Base-by-base conservation (phyloP, 345 rosid genomes). In the Brassica carinata region DNA sequence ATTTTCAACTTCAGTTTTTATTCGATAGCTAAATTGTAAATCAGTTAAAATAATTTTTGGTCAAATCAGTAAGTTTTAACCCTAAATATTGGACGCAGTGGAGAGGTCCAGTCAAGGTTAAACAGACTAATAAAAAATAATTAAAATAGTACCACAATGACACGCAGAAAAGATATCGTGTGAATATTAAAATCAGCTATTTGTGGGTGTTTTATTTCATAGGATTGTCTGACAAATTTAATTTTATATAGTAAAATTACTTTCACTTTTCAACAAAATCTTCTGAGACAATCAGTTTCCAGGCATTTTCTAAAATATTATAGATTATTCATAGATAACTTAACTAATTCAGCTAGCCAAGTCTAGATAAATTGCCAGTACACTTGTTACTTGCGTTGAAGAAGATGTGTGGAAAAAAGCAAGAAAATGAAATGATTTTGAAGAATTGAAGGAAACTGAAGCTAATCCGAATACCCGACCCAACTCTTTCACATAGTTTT, bases 161-260 rank as follows among this genome's bases (percentile, higher is more conserved):
- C 43, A 62, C 8, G 74, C 45, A 11, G 69, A 73, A 67, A 78
- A 79, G 82, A 66, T 67, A 33, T 15, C 1, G 1, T 68, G 66
- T 63, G 83, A 69, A 64, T 80, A 80, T 80, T 69, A 51, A 69
- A 69, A 18, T 69, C 7, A 80, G 83, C 83, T 80, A 80, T 69
- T 27, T 38, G 79, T 75, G 83, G 67, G 76, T 73, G 23, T 62
- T 43, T 19, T 19, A 69, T 64, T 75, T 75, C 83, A 75, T 80
- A 75, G 83, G 76, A 66, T 40, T 69, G 30, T 69, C 76, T 80
- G 83, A 80, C 83, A 64, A 80, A 48, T 63, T 33, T 51, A 63
- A 10, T 80, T 80, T 74, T 63, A 69, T 69, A 80, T 31, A 33
- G 51, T 26, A 74, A 62, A 67, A 36, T 79, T 73, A 61, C 65